A percentile compares a stretch with the other conserved stretches of the same genome.
Evolutionary conservation across 495 filamentous ascomycete species (phyloP).

Genomic region (Rostrohypoxylon terebratum): DNA sequence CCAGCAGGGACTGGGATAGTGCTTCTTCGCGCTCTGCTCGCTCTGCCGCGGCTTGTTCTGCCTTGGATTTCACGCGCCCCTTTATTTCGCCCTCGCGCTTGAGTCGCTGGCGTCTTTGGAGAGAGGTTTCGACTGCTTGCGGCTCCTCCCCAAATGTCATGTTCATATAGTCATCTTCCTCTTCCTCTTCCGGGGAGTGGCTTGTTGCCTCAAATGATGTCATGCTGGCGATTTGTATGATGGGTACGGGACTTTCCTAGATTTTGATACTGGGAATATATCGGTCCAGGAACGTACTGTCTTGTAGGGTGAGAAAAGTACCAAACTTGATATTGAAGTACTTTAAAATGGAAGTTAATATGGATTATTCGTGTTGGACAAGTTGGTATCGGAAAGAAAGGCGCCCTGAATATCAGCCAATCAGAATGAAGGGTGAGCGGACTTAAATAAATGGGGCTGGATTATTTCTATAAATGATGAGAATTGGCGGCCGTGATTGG

Average conservation of each 20-base stretch:
- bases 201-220: conserved; percentile 3
- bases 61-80: conserved; percentile 78
- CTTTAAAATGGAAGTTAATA: background rate
- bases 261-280: too few relatives aligned
- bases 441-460: conserved; percentile 3
- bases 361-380: background rate
- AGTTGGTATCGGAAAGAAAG: background rate
- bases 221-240: background rate
- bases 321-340: too few relatives aligned
- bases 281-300: too few relatives aligned
- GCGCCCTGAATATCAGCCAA: background rate
- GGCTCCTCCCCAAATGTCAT: conserved; percentile 64
- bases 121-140: conserved; percentile 64
- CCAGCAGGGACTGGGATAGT: conserved; percentile 74
- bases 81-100: conserved; percentile 69
- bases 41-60: conserved; percentile 78
- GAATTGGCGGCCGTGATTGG: conserved; percentile 1
- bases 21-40: conserved; percentile 77
- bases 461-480: background rate
- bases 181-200: conserved; percentile 50
- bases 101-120: conserved; percentile 66
- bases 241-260: background rate
- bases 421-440: background rate
- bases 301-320: too few relatives aligned
- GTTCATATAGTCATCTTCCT: conserved; percentile 74